Base-by-base conservation (phyloP, 768 basidiomycete species). In the Bullera alba region DNA sequence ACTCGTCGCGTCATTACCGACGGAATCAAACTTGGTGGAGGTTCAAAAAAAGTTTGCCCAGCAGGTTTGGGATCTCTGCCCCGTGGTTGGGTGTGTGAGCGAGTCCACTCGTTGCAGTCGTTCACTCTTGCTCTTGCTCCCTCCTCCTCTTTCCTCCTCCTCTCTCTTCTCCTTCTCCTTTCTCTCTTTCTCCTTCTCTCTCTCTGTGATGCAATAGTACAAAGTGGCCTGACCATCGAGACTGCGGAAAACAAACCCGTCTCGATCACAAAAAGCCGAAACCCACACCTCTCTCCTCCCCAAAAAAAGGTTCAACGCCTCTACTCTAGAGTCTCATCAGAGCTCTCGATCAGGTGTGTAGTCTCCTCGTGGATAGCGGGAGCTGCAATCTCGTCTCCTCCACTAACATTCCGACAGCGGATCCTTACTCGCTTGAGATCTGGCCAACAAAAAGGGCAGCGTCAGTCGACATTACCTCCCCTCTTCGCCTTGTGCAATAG, bases 151-250 rank as follows among this genome's bases (percentile, higher is more conserved):
- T 34, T n/a, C n/a, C 32, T 34, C 32, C n/a, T 34, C 32, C n/a
- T n/a, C 32, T 34, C 32, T 34, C 32, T 50, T 39, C 51, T 46
- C 34, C 38, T 51, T 42, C 43, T 45, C 35, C 32, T 35, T 26
- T 38, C 26, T 45, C 50, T 42, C 25, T 32, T 42, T 14, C 21
- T 44, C 42, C 42, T 51, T 30, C 21, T 44, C 42, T 35, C 45
- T 27, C 10, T 19, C 29, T 34, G 22, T 34, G 28, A 37, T 22
- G 17, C 34, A 41, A 15, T 19, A 29, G 21, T 27, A 16, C 27
- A 22, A 26, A 21, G 23, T 36, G 19, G 14, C 46, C 34, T 14
- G 15, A 14, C 22, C 44, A 19, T 17, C 41, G 19, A 25, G 22
- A 43, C 21, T 10, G 14, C 22, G 21, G 7, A 10, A 43, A 27